phyloP scores from a whole-genome alignment of 768 basidiomycete species.

The Boletus sensibilis region DNA sequence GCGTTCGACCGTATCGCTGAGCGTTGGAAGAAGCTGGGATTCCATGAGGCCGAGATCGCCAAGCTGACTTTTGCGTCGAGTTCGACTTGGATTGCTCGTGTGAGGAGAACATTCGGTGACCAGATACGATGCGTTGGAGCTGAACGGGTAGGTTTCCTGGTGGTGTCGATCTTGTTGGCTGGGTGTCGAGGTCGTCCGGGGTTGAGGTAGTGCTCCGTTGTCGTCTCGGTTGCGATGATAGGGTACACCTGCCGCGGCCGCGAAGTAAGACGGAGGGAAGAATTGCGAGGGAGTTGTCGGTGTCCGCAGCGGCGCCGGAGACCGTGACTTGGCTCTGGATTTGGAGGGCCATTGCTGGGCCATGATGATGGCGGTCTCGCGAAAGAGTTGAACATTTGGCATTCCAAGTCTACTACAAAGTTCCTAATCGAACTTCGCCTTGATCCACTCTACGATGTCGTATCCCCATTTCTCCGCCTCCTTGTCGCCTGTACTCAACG shows the following conservation, averaged over 20 bases:
- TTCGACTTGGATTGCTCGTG: background rate
- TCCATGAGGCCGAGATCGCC: conserved; percentile 60
- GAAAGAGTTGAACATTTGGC: background rate
- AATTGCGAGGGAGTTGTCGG: conserved; percentile 38
- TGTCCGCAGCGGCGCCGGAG: conserved; percentile 37
- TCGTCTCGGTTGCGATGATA: conserved; percentile 19
- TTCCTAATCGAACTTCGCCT: conserved; percentile 14
- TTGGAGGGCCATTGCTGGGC: conserved; percentile 14
- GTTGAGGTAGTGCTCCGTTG: background rate
- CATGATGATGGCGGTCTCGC: conserved; percentile 9
- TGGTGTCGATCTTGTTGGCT: conserved; percentile 1
- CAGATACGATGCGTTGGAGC: conserved; percentile 15
- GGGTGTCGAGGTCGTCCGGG: background rate
- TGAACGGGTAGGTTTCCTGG: conserved; percentile 9
- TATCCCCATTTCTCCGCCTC: conserved; percentile 64
- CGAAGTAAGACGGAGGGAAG: conserved; percentile 56
- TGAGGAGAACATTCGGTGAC: conserved; percentile 7
- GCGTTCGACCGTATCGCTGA: conserved; percentile 68
- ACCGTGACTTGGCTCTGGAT: conserved; percentile 41
- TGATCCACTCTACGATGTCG: conserved; percentile 41
- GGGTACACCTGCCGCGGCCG: conserved; percentile 45
- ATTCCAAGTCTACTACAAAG: conserved; percentile 7
- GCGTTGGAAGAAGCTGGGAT: conserved; percentile 62
- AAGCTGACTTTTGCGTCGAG: conserved; percentile 41
- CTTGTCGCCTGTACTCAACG: conserved; percentile 51